A percentile compares a stretch with the other conserved stretches of the same genome.
Evolutionary conservation across 345 rosid genomes (phyloP).

Genomic region (Rhodamnia rubescens): DNA sequence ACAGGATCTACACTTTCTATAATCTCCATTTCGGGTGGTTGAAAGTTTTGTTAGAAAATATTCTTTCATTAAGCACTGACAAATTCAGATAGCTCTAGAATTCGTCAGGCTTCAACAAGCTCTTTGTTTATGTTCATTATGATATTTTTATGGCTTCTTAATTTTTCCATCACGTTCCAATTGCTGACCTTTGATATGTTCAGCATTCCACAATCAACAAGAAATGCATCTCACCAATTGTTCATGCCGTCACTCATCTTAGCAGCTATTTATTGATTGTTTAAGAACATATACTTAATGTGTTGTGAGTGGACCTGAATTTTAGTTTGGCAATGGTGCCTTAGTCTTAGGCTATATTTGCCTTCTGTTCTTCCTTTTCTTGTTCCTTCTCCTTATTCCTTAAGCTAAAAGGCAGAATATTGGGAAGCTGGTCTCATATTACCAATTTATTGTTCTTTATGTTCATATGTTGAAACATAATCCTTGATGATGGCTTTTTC

Average conservation of each 20-base stretch:
- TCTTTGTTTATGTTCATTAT: not conserved
- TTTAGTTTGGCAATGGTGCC: not conserved
- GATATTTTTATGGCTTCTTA: not conserved
- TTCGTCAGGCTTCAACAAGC: not conserved
- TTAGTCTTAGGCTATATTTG: not conserved
- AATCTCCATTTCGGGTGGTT: not conserved
- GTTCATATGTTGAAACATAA: not conserved
- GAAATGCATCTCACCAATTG: not conserved
- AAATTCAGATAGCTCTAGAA: not conserved
- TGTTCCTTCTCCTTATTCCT: not conserved
- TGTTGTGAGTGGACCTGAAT: not conserved
- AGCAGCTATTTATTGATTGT: not conserved
- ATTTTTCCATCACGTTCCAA: not conserved
- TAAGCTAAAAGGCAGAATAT: not conserved
- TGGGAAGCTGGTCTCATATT: not conserved
- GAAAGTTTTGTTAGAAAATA: not conserved
- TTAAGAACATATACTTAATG: not conserved
- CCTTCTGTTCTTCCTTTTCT: not conserved
- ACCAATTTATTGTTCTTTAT: not conserved
- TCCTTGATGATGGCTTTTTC: constrained; percentile 1
- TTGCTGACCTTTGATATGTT: not conserved
- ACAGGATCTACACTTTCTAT: not conserved
- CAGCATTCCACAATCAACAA: not conserved
- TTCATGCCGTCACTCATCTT: not conserved
- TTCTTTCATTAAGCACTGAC: not conserved